Evolutionary conservation across 345 rosid species (phyloP).

Genomic region (Pugionium cornutum): DNA sequence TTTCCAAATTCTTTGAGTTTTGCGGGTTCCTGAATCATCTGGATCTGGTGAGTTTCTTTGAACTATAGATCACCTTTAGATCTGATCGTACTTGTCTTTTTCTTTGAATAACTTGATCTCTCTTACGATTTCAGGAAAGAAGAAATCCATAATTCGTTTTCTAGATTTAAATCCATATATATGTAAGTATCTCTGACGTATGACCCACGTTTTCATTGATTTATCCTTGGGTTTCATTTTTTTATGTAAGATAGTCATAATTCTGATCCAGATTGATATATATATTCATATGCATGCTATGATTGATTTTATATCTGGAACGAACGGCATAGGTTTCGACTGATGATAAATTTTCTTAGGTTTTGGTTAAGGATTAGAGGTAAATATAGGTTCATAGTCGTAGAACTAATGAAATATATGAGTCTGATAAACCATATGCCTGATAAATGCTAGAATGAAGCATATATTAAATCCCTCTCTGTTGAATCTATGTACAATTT

Average conservation of each 20-base stretch:
- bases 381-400: background rate
- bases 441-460: background rate
- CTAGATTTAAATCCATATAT: background rate
- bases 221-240: too few relatives aligned
- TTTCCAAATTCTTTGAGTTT: background rate
- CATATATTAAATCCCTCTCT: background rate
- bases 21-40: constrained; percentile 22
- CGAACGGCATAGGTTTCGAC: background rate
- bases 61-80: constrained; percentile 13
- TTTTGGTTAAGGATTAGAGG: background rate
- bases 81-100: background rate
- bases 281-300: background rate
- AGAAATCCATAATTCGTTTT: background rate
- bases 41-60: constrained; percentile 27
- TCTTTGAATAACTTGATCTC: too few relatives aligned
- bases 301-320: background rate
- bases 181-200: constrained; percentile 29
- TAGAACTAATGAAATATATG: background rate
- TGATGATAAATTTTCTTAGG: background rate
- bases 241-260: background rate
- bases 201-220: background rate
- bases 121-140: constrained; percentile 3
- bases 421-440: background rate
- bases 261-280: background rate
- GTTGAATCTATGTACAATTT: background rate